A percentile compares a stretch with the other conserved stretches of the same genome.
Evolutionary conservation across 768 basidiomycete genomes (phyloP).

Genomic region (Phanerochaete carnosa): DNA sequence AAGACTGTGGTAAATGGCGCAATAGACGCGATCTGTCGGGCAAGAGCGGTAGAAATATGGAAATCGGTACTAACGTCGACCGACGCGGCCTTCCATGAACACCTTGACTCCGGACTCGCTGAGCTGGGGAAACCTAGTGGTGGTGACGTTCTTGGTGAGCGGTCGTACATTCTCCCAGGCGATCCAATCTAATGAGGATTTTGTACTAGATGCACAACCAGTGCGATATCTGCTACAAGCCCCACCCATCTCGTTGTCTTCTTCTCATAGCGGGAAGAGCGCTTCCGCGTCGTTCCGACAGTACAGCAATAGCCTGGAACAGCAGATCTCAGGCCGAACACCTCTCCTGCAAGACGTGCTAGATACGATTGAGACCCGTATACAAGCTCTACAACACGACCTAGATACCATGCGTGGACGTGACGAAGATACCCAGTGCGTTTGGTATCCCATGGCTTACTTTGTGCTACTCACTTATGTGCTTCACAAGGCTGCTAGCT

Average conservation of each 20-base stretch:
- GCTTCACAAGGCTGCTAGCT: conserved; percentile 29
- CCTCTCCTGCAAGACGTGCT: conserved; percentile 58
- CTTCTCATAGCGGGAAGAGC: conserved; percentile 29
- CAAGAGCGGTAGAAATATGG: conserved; percentile 60
- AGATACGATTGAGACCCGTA: conserved; percentile 55
- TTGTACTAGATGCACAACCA: conserved; percentile 45
- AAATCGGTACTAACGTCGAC: conserved; percentile 40
- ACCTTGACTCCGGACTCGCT: conserved; percentile 36
- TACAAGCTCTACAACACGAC: conserved; percentile 57
- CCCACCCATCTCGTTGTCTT: conserved; percentile 41
- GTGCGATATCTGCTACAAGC: conserved; percentile 54
- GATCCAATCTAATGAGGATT: neutral
- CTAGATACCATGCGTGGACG: conserved; percentile 43
- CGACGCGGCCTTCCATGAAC: conserved; percentile 42
- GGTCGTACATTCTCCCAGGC: neutral
- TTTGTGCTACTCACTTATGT: neutral
- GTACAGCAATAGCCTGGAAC: conserved; percentile 58
- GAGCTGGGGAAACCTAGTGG: neutral
- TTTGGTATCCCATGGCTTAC: neutral
- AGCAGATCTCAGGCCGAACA: conserved; percentile 65
- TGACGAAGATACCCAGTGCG: conserved; percentile 44
- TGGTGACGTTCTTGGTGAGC: neutral
- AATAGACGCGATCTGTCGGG: conserved; percentile 54
- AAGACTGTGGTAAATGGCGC: conserved; percentile 36
- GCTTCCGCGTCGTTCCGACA: conserved; percentile 50